A percentile compares a stretch with the other conserved stretches of the same genome.
Evolutionary conservation across 768 basidiomycete species (phyloP).

Genomic region (Calvatia gigantea): DNA sequence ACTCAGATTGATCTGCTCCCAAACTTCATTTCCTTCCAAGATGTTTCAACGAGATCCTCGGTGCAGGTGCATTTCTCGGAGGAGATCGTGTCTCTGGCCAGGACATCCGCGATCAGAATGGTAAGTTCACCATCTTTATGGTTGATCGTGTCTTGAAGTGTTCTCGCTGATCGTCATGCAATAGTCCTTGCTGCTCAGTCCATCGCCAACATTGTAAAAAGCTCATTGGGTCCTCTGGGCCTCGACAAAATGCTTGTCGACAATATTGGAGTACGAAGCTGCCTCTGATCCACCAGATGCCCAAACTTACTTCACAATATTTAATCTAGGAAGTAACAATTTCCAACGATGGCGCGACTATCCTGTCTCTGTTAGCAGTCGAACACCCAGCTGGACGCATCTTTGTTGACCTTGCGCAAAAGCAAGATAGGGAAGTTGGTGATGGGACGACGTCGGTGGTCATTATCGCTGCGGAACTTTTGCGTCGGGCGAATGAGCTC

Average conservation of each 20-base stretch:
- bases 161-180: constrained; percentile 6
- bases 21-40: constrained; percentile 9
- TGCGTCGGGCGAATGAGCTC: constrained; percentile 95
- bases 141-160: constrained; percentile 10
- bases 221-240: constrained; percentile 91
- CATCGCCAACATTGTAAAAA: constrained; percentile 97
- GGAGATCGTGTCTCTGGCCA: constrained; percentile 93
- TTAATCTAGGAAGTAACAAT: constrained; percentile 91
- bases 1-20: constrained; percentile 6
- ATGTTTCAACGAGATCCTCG: constrained; percentile 93
- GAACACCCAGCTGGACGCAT: constrained; percentile 97
- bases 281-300: not conserved
- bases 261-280: constrained; percentile 81
- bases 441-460: constrained; percentile 99
- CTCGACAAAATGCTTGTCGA: constrained; percentile 98
- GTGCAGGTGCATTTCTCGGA: constrained; percentile 89
- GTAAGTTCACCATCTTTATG: constrained; percentile 36
- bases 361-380: constrained; percentile 88
- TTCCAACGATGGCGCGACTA: constrained; percentile 99
- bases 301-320: not conserved
- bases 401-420: constrained; percentile 97
- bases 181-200: constrained; percentile 92
- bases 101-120: constrained; percentile 96
- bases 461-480: constrained; percentile 94
- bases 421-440: constrained; percentile 99